Evolutionary conservation across 768 basidiomycete genomes (phyloP).

Genomic region (Gautieria morchelliformis): DNA sequence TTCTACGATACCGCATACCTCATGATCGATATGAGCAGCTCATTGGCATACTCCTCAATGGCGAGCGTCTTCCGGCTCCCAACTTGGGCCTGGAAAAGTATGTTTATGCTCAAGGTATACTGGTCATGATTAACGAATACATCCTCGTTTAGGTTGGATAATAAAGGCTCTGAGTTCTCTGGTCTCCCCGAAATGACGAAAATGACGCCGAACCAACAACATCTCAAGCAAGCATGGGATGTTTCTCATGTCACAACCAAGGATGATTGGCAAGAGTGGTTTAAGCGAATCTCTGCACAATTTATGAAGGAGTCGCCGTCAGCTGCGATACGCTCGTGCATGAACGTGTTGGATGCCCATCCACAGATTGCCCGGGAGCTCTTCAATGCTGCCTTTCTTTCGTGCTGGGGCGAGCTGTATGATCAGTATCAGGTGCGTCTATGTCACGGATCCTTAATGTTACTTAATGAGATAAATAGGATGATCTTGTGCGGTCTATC

Average conservation of each 20-base stretch:
- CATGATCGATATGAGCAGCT: constrained; percentile 84
- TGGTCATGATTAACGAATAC: neutral
- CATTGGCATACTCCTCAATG: constrained; percentile 80
- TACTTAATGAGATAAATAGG: constrained; percentile 36
- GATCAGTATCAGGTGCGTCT: constrained; percentile 84
- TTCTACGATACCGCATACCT: constrained; percentile 64
- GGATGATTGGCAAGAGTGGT: constrained; percentile 95
- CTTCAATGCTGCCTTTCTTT: constrained; percentile 97
- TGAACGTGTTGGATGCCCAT: constrained; percentile 87
- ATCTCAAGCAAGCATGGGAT: constrained; percentile 96
- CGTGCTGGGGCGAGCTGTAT: constrained; percentile 93
- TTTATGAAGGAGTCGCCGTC: constrained; percentile 98
- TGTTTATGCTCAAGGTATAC: constrained; percentile 1
- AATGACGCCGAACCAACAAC: constrained; percentile 92
- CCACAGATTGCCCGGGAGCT: constrained; percentile 86
- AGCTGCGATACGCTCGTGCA: constrained; percentile 94
- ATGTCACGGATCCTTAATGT: neutral
- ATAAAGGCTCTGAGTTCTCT: constrained; percentile 53
- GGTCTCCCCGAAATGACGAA: constrained; percentile 73
- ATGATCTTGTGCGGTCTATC: constrained; percentile 87
- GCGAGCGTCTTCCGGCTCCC: constrained; percentile 66
- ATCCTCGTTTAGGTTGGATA: neutral
- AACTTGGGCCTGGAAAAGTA: constrained; percentile 4
- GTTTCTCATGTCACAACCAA: constrained; percentile 61
- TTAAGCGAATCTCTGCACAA: constrained; percentile 85